phyloP scores from a whole-genome alignment of 2,329 filamentous ascomycete genomes.

The Pseudocercospora eumusae region DNA sequence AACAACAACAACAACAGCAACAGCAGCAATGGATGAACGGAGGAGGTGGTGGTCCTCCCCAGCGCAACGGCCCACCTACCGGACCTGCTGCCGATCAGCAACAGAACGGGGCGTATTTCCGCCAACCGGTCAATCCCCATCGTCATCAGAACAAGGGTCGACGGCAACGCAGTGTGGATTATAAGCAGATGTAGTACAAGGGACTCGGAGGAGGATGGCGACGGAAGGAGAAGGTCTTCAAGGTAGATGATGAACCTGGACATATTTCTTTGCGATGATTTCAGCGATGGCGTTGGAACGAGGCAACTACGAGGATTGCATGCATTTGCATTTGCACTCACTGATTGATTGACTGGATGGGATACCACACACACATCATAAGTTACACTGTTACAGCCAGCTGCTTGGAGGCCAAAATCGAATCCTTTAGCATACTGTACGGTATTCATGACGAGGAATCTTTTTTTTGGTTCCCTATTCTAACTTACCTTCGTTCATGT shows the following conservation, averaged over 20 bases:
- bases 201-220: neutral
- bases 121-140: constrained; percentile 93
- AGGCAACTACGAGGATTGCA: no score
- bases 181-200: constrained; percentile 67
- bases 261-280: neutral
- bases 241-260: neutral
- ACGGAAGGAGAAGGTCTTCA: neutral
- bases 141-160: constrained; percentile 80
- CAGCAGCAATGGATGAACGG: constrained; percentile 39
- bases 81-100: constrained; percentile 41
- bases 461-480: no score
- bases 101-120: constrained; percentile 90
- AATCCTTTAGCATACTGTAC: no score
- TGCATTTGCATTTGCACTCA: no score
- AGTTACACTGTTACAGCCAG: no score
- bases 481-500: no score
- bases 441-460: no score
- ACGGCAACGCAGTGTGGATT: constrained; percentile 83
- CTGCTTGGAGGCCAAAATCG: no score
- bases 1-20: constrained; percentile 35
- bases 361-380: no score
- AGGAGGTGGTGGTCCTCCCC: constrained; percentile 34
- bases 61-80: constrained; percentile 22
- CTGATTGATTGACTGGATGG: no score
- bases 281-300: neutral